Evolutionary conservation across 805 yeast genomes (phyloP).

Genomic region (Zygotorulaspora chibaensis): DNA sequence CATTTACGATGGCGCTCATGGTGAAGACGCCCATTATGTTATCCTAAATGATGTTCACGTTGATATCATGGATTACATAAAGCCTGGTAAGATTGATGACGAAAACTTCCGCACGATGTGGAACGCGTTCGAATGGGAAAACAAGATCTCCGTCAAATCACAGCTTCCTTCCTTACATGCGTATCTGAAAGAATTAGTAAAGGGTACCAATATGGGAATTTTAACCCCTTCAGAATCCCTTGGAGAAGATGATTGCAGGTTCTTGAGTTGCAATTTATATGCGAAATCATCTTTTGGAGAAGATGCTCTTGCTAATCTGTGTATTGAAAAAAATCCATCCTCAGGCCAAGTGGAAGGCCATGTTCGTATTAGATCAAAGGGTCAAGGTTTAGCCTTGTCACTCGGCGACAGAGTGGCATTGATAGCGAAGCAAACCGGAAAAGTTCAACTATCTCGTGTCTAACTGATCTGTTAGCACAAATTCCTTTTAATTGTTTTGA

Average conservation of each 20-base stretch:
- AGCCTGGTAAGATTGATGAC: conserved; percentile 89
- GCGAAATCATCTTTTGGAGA: conserved; percentile 94
- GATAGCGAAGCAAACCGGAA: conserved; percentile 57
- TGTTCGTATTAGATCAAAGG: conserved; percentile 93
- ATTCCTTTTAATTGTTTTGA: neutral
- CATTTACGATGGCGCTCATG: conserved; percentile 92
- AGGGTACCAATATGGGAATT: conserved; percentile 89
- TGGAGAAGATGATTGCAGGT: conserved; percentile 72
- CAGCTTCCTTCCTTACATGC: conserved; percentile 61
- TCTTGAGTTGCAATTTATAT: conserved; percentile 89
- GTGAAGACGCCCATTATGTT: conserved; percentile 83
- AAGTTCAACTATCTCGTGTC: conserved; percentile 34
- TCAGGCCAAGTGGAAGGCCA: conserved; percentile 81
- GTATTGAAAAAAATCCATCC: conserved; percentile 74
- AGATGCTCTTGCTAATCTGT: conserved; percentile 92
- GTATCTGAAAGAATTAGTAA: conserved; percentile 63
- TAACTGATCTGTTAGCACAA: neutral
- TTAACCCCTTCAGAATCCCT: conserved; percentile 88
- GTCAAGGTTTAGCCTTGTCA: conserved; percentile 93
- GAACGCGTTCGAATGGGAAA: conserved; percentile 99
- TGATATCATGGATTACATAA: conserved; percentile 95
- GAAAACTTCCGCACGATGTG: conserved; percentile 93
- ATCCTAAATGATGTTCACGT: conserved; percentile 92
- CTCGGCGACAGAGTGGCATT: conserved; percentile 92
- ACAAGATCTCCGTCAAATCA: conserved; percentile 85